Evolutionary conservation across 495 filamentous ascomycete species (phyloP), one percentile per base, ranked within the genome.

Genomic region (Pyrenopolyporus hunteri): DNA sequence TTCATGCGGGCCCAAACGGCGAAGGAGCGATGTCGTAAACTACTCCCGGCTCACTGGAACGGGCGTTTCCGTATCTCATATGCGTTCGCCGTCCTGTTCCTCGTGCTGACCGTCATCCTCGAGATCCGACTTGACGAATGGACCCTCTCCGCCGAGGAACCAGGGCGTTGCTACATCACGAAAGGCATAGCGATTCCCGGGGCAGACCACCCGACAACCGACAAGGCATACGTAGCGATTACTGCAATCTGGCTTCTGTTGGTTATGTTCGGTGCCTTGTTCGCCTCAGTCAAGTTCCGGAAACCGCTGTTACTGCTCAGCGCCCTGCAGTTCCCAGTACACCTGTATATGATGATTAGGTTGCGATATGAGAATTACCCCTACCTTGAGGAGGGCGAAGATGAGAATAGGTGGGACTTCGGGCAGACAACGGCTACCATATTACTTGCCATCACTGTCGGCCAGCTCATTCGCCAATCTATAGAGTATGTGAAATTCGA

Each of bases 361-460:
- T 49, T 76, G 22, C 70, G 72, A 17, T 43, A 58, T 39, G 72
- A 68, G 17, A 76, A 74, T 53, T 65, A 74, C 26, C 58, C 49
- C 0, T 62, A 61, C 10, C 62, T 74, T 19, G 74, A 73, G 31
- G 66, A 73, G 31, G 66, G 67, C 13, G 63, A 69, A 16, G 68
- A 59, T 16, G 74, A 76, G 63, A 72, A 73, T 51, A 52, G 54
- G 1, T 74, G 74, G 72, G 72, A 76, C 39, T 74, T 76, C 44
- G 74, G 74, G 1, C 74, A 76, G 62, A 76, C 74, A 3, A 74
- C 70, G 10, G 72, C 72, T 2, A 66, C 65, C 6, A 29, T 76
- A 11, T 55, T 76, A 19, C 67, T 76, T 8, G 66, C 20, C 0
- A 44, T 72, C 55, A 63, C 74, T 6, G n/a, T 71, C 17, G 28